Evolutionary conservation across 1,284 basidiomycete genomes (phyloP), one percentile per base, ranked within the genome.

Genomic region (Microbotryum lychnidis-dioicae): DNA sequence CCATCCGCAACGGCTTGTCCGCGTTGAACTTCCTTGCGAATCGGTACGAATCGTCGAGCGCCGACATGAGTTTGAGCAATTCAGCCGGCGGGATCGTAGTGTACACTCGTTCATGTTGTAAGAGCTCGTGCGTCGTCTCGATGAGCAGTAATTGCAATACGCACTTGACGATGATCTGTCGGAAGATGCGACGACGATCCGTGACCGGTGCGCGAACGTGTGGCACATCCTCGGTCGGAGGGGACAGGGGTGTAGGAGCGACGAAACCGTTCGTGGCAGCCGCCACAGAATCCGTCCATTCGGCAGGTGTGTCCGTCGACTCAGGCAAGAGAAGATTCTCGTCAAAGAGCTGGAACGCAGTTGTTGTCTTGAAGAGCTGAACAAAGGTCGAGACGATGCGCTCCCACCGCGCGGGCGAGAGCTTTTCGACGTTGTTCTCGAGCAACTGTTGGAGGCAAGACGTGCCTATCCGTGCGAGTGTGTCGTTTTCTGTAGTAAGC

Each of bases 81-180:
- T 97, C 91, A 61, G 89, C 85, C 0, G 94, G 90, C 33, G 96
- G 96, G 71, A 99, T 98, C 5, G 89, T 90, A 57, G 81, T 82
- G 79, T 98, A 98, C 54, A 99, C 89, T 56, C 87, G 84, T 66
- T 89, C 82, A 73, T 94, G 96, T 63, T 91, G 88, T 45, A 99
- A 81, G 18, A 99, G 81, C 71, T 98, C 96, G 73, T 94, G 91
- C 8, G 92, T 94, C 21, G 91, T 98, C 78, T 99, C 96, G 71
- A 99, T 98, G 50, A 99, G 82, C 57, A 98, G 80, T 21, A 99
- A 79, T 74, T 99, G 96, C 42, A 99, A 82, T 31, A 99, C 96
- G 75, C 96, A 99, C 86, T 98, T 98, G 71, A 98, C 92, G 69
- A 99, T 98, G 76, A 99, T 97, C 76, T 98, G 94, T 75, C 93